Evolutionary conservation across 306 rosid genomes (phyloP), one percentile per base, ranked within the genome.

Genomic region (Senna siamea): DNA sequence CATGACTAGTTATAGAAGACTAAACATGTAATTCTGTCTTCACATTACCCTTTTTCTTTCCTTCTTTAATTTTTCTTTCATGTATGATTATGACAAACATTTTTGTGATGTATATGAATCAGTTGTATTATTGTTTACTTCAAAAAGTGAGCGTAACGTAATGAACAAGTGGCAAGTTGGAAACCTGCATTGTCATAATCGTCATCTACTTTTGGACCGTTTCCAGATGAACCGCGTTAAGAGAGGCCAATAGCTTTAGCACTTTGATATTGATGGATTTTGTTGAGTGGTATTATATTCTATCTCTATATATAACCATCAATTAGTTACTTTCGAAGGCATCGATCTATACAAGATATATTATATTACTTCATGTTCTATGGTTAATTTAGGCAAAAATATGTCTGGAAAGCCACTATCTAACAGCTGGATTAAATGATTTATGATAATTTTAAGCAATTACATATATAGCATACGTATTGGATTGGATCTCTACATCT

Each of bases 1-100:
- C 66, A 18, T 79, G 77, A 77, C 91, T 73, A 70, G 80, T 81
- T 78, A 62, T 78, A 70, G 86, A 66, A 78, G 53, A 76, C 77
- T 52, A 71, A 75, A 80, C 79, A 18, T 61, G 55, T 66, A 80
- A 38, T 77, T 75, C 74, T 76, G 79, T 81, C 66, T 73, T 81
- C 72, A 17, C 34, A 48, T 43, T 18, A 51, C 26, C 56, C 26
- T 18, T 48, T n/a, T 48, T 48, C 18, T 46, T 38, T 6, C 62
- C 11, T 10, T 10, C 62, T 10, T 15, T 22, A 15, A 32, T 23
- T 28, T 61, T 13, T 18, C 17, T 43, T 23, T 13, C 4, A 17
- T 38, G 26, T 54, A 37, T 62, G 68, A 38, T 62, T 10, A 62
- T 35, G 48, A 19, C 30, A 43, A 17, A 41, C 56, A 70, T 26